Conservation (phyloP, 2,329 filamentous ascomycete species). For the Aureobasidium sp. region DNA sequence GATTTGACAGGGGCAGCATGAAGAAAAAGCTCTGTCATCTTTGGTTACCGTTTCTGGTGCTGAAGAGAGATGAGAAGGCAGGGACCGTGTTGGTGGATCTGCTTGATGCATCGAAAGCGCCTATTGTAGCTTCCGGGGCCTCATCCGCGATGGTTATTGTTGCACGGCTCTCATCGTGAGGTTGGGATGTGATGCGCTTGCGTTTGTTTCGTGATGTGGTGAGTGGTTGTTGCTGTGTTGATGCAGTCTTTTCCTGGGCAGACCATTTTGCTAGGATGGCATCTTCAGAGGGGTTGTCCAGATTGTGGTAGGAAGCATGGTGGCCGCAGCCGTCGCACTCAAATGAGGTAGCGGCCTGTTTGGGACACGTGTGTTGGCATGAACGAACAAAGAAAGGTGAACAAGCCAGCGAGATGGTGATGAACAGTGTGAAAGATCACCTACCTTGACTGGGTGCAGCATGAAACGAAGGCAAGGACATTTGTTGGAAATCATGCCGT, state of each 20-base stretch:
- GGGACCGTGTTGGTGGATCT: not conserved
- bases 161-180: not conserved
- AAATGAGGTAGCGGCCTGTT: slow-evolving; percentile 39
- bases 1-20: not conserved
- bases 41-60: not conserved
- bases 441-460: slow-evolving; percentile 47
- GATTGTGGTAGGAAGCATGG: slow-evolving; percentile 45
- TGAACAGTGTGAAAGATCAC: not conserved
- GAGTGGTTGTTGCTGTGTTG: not conserved
- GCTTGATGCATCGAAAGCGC: not conserved
- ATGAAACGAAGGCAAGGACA: slow-evolving; percentile 49
- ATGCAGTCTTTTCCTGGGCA: slow-evolving; percentile 2
- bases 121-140: not conserved
- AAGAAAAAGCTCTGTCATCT: not conserved
- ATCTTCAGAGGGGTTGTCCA: slow-evolving; percentile 44
- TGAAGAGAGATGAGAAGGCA: not conserved
- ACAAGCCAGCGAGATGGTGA: not conserved
- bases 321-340: slow-evolving; percentile 48
- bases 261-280: slow-evolving; percentile 39
- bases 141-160: slow-evolving; percentile 3
- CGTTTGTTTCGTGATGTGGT: slow-evolving; percentile 13
- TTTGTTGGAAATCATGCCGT: slow-evolving; percentile 34
- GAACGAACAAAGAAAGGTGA: not conserved
- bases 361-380: not conserved
- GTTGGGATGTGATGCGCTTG: slow-evolving; percentile 3